Conservation (phyloP, 176 grass and related monocot species). For the Phoenix roebelenii region DNA sequence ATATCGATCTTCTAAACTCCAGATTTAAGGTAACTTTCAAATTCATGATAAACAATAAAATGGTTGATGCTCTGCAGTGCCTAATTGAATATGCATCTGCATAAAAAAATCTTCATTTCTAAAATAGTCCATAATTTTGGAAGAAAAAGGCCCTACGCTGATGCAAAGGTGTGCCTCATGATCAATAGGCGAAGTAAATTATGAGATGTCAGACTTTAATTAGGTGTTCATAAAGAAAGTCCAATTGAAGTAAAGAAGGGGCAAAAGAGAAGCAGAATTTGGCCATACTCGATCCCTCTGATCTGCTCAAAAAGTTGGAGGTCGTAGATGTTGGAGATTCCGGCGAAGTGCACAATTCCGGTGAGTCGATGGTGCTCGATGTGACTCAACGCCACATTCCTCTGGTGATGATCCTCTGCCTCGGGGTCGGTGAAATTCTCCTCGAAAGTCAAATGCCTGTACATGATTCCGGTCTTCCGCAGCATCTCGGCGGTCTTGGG, state of each 20-base stretch:
- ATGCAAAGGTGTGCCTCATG: no score
- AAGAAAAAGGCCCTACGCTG: no score
- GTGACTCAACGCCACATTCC: slow-evolving; percentile 41
- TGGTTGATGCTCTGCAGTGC: no score
- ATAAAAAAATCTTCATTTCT: no score
- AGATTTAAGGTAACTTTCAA: no score
- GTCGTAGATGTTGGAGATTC: slow-evolving; percentile 31
- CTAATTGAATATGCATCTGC: no score
- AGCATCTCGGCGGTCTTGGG: slow-evolving; percentile 22
- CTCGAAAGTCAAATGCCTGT: slow-evolving; percentile 38
- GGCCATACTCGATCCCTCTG: slow-evolving; percentile 69
- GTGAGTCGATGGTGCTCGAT: slow-evolving; percentile 36
- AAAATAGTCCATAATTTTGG: no score
- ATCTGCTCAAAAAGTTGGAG: slow-evolving; percentile 70
- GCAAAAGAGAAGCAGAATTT: neutral
- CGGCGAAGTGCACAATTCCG: slow-evolving; percentile 44
- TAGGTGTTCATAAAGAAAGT: neutral
- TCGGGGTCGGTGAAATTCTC: slow-evolving; percentile 17
- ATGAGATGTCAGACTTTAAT: neutral
- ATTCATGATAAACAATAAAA: no score
- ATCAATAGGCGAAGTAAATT: neutral
- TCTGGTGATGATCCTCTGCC: slow-evolving; percentile 23
- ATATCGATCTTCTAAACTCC: no score
- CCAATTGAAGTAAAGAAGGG: neutral
- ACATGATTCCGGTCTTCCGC: slow-evolving; percentile 37